These are phyloP conservation scores for Aspergillus spinulosporus DNA, from an alignment of 2,329 filamentous ascomycete species.

Conservation along the genomic window DNA sequence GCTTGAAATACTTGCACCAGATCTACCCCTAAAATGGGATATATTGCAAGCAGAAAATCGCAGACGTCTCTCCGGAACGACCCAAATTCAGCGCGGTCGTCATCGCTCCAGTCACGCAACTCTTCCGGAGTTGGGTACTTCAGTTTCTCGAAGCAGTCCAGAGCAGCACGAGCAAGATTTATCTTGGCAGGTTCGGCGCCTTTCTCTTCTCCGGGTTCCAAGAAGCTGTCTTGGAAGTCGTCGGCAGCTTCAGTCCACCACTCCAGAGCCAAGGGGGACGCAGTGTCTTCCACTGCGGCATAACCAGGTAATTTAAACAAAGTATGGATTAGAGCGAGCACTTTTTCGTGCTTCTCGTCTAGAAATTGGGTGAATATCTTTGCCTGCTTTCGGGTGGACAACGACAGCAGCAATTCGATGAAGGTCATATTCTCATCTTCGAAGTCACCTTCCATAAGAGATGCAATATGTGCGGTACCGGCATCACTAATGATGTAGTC, in stretches of 20 bases:
- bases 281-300: slow-evolving; percentile 43
- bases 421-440: slow-evolving; percentile 42
- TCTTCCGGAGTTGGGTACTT: slow-evolving; percentile 39
- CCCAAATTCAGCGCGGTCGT: slow-evolving; percentile 45
- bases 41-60: slow-evolving; percentile 47
- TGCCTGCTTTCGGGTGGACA: slow-evolving; percentile 33
- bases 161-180: slow-evolving; percentile 42
- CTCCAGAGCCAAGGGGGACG: slow-evolving; percentile 40
- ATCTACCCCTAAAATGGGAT: slow-evolving; percentile 45
- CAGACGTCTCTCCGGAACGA: slow-evolving; percentile 47
- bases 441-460: slow-evolving; percentile 38
- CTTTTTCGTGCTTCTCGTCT: slow-evolving; percentile 33
- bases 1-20: slow-evolving; percentile 45
- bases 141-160: slow-evolving; percentile 46
- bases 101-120: slow-evolving; percentile 42
- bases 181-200: slow-evolving; percentile 35
- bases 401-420: slow-evolving; percentile 42
- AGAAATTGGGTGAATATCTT: slow-evolving; percentile 34
- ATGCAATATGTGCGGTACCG: slow-evolving; percentile 35
- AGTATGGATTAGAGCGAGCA: slow-evolving; percentile 40
- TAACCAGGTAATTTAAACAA: slow-evolving; percentile 44
- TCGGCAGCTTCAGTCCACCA: slow-evolving; percentile 47
- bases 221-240: slow-evolving; percentile 34
- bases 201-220: slow-evolving; percentile 30
- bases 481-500: slow-evolving; percentile 37